Conservation (phyloP, 2,329 filamentous ascomycete species). For the Exophiala sp. region DNA sequence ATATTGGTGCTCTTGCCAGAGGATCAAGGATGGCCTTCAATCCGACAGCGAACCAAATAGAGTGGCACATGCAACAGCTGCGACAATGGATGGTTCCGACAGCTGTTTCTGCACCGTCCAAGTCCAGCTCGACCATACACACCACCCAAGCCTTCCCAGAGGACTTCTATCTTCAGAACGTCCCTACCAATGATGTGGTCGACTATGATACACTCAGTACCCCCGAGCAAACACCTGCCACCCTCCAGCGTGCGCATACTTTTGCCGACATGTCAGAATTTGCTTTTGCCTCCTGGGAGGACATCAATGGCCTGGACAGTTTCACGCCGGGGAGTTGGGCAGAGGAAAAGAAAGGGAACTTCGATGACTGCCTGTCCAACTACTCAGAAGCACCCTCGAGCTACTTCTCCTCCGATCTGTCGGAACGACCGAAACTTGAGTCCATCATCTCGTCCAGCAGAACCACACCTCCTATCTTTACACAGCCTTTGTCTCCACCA, state of each 20-base stretch:
- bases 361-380: conserved; percentile 24
- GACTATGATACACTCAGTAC: conserved; percentile 15
- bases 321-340: conserved; percentile 18
- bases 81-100: conserved; percentile 27
- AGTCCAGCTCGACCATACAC: conserved; percentile 2
- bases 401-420: conserved; percentile 23
- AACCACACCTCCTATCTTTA: conserved; percentile 13
- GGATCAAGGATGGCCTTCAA: conserved; percentile 21
- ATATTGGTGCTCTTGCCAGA: not conserved
- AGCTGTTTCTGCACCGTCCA: conserved; percentile 17
- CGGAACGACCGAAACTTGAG: conserved; percentile 17
- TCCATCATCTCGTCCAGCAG: conserved; percentile 19
- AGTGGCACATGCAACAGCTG: conserved; percentile 27
- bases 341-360: conserved; percentile 18
- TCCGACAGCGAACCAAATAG: conserved; percentile 22
- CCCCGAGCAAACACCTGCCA: conserved; percentile 4
- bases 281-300: conserved; percentile 12
- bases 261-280: conserved; percentile 16
- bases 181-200: conserved; percentile 20
- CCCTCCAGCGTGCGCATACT: conserved; percentile 20
- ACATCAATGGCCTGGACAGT: conserved; percentile 10
- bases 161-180: conserved; percentile 22
- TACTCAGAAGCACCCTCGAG: conserved; percentile 27
- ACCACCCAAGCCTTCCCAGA: conserved; percentile 14
- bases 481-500: conserved; percentile 3